Evolutionary conservation across 2,329 filamentous ascomycete genomes (phyloP).

Genomic region (Talaromyces sp.): DNA sequence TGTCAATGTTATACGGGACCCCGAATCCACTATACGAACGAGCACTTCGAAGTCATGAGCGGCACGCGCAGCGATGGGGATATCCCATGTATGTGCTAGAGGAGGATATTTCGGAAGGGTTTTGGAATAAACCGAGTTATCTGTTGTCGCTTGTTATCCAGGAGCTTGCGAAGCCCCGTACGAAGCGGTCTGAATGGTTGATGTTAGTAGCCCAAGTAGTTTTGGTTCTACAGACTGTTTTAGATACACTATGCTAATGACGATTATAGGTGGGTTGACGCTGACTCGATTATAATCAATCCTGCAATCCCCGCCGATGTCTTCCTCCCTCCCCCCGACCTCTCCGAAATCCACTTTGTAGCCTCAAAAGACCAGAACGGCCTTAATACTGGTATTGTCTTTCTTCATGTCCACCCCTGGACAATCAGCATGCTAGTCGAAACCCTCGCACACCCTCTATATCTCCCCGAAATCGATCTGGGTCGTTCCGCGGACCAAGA

Average conservation of each 20-base stretch:
- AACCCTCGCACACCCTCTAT: conserved; percentile 22
- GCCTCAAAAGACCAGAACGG: conserved; percentile 28
- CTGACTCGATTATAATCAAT: conserved; percentile 30
- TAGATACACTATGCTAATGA: not conserved
- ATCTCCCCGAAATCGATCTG: conserved; percentile 20
- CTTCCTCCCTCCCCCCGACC: conserved; percentile 28
- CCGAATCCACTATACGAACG: conserved; percentile 30
- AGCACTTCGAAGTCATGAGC: conserved; percentile 32
- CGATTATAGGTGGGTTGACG: conserved; percentile 28
- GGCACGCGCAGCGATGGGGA: conserved; percentile 30
- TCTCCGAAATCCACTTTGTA: conserved; percentile 27
- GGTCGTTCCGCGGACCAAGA: conserved; percentile 20
- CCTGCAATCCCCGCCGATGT: conserved; percentile 25
- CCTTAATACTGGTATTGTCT: conserved; percentile 30
- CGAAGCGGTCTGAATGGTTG: conserved; percentile 32
- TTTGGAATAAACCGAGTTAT: conserved; percentile 33
- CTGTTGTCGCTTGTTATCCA: conserved; percentile 26
- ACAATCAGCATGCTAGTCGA: conserved; percentile 26
- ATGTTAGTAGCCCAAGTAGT: conserved; percentile 22
- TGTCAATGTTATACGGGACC: conserved; percentile 32
- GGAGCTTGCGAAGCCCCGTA: conserved; percentile 29
- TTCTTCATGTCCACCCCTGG: conserved; percentile 30
- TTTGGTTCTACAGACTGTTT: no score
- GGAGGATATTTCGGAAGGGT: conserved; percentile 28
- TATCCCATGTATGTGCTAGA: conserved; percentile 34